Percentiles rank a stretch among this genome's conserved stretches.
Conservation (phyloP, 768 basidiomycete species). For the Phallus indusiatus region DNA sequence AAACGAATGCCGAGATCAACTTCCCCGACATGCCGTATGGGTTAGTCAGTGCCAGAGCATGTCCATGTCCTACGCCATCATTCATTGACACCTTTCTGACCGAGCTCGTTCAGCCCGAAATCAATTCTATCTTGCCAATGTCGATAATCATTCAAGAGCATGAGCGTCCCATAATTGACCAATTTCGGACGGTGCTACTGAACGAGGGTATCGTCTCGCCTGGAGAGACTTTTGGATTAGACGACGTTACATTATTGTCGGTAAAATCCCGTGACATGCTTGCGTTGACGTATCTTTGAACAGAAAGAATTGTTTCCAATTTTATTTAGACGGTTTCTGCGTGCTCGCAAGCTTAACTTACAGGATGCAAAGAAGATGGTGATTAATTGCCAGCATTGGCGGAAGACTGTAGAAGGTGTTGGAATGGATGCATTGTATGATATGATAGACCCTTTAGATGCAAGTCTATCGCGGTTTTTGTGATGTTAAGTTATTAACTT, state of each 20-base stretch:
- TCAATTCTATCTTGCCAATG: not conserved
- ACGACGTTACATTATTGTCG: slow-evolving; percentile 49
- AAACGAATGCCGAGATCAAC: not conserved
- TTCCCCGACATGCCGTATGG: not conserved
- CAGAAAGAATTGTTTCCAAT: not conserved
- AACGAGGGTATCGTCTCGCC: slow-evolving; percentile 47
- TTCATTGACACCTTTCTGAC: not conserved
- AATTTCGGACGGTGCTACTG: slow-evolving; percentile 44
- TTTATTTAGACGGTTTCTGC: slow-evolving; percentile 53
- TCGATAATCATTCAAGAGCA: slow-evolving; percentile 7
- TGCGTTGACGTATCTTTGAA: not conserved
- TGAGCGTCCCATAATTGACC: slow-evolving; percentile 31
- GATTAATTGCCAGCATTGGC: slow-evolving; percentile 57
- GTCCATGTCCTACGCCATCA: not conserved
- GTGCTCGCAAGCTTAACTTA: slow-evolving; percentile 57
- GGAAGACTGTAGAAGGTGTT: slow-evolving; percentile 50
- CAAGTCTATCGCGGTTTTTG: slow-evolving; percentile 23
- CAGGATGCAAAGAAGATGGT: slow-evolving; percentile 56
- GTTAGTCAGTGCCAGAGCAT: not conserved
- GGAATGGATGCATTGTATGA: slow-evolving; percentile 59
- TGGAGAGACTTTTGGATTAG: slow-evolving; percentile 54
- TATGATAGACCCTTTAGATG: slow-evolving; percentile 59
- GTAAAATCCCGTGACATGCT: slow-evolving; percentile 13
- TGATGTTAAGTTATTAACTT: not conserved
- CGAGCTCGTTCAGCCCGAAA: not conserved